phyloP scores from a whole-genome alignment of 139 green algal species.

The Gonium pectorale region DNA sequence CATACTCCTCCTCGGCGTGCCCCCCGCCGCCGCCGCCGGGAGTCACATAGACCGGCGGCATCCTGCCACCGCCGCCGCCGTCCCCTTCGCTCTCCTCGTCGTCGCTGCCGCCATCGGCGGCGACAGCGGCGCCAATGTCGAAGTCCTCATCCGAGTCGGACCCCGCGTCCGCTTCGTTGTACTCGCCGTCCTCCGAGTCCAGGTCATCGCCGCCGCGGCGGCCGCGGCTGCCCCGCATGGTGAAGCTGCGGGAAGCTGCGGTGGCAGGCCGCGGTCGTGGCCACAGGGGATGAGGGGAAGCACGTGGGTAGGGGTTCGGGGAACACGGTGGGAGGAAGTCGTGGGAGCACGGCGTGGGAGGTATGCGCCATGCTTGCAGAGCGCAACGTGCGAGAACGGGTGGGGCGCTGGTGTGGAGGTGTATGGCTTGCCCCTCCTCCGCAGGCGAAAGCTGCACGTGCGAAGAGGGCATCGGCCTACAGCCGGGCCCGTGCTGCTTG shows the following conservation, averaged over 20 bases:
- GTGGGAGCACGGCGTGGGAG: no score
- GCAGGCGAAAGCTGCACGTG: no score
- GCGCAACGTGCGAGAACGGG: no score
- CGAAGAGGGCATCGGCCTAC: no score
- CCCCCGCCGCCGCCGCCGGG: background rate
- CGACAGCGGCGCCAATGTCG: background rate
- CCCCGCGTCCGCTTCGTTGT: constrained; percentile 13
- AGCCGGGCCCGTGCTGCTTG: no score
- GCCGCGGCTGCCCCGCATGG: background rate
- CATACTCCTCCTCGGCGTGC: background rate
- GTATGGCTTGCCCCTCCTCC: no score
- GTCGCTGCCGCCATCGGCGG: background rate
- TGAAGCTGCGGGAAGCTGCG: background rate
- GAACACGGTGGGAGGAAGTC: no score
- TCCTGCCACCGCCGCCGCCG: background rate
- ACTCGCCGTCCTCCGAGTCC: constrained; percentile 40
- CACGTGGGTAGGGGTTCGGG: no score
- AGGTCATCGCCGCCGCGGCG: constrained; percentile 15
- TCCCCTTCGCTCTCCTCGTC: background rate
- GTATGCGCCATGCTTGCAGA: no score
- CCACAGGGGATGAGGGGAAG: no score
- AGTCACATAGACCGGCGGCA: background rate
- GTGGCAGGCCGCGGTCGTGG: no score
- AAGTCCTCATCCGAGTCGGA: constrained; percentile 37
- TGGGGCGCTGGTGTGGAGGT: no score